Conservation (phyloP, 179 eudicot species). For the Kewa caespitosa region DNA sequence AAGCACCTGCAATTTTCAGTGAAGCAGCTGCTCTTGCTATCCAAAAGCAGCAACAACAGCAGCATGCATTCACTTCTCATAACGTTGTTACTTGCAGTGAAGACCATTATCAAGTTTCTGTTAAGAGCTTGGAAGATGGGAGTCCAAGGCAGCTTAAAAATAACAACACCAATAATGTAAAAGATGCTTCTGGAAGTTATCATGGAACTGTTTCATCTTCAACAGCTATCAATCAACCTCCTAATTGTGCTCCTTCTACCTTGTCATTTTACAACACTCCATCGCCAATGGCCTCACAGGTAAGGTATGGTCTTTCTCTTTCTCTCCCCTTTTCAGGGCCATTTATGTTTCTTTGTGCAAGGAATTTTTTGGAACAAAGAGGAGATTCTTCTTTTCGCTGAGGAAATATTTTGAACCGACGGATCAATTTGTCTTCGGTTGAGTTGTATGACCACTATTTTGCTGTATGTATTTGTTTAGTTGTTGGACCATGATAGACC, state of each 20-base stretch:
- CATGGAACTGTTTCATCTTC: slow-evolving; percentile 55
- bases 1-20: slow-evolving; percentile 71
- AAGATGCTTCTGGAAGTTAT: slow-evolving; percentile 63
- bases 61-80: slow-evolving; percentile 43
- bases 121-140: slow-evolving; percentile 54
- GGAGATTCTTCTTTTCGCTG: background rate
- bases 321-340: slow-evolving; percentile 14
- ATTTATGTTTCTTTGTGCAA: background rate
- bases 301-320: slow-evolving; percentile 36
- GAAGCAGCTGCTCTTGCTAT: slow-evolving; percentile 73
- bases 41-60: slow-evolving; percentile 59
- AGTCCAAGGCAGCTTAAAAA: slow-evolving; percentile 68
- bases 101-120: slow-evolving; percentile 43
- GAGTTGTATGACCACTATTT: background rate
- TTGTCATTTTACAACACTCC: slow-evolving; percentile 83
- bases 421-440: background rate
- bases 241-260: slow-evolving; percentile 58
- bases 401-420: background rate
- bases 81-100: slow-evolving; percentile 46
- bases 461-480: background rate
- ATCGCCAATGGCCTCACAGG: slow-evolving; percentile 93
- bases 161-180: slow-evolving; percentile 38
- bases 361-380: slow-evolving; percentile 4
- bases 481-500: background rate
- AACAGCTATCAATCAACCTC: slow-evolving; percentile 48